Conservation (phyloP, 805 yeast species). For the Middelhovenomyces tepae region DNA sequence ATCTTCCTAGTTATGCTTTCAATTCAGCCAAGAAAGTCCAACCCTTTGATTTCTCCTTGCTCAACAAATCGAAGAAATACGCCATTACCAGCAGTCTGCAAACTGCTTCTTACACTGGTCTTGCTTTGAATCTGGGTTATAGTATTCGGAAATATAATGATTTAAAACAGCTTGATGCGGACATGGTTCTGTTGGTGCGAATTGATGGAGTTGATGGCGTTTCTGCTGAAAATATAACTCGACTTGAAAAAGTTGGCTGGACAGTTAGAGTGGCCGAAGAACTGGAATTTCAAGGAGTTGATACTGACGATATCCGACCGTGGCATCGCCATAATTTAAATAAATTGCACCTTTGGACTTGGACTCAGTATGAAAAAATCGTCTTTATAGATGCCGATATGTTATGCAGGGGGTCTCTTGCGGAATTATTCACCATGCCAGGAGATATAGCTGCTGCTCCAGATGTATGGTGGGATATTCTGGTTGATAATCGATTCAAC, state of each 20-base stretch:
- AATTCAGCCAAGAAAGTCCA: neutral
- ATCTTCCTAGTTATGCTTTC: neutral
- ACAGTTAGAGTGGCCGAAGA: slow-evolving; percentile 16
- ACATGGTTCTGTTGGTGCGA: slow-evolving; percentile 19
- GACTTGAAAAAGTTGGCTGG: slow-evolving; percentile 21
- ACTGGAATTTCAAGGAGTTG: slow-evolving; percentile 20
- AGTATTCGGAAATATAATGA: slow-evolving; percentile 20
- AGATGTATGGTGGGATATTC: slow-evolving; percentile 20
- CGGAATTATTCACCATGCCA: slow-evolving; percentile 19
- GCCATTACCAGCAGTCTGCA: slow-evolving; percentile 20
- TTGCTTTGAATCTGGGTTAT: slow-evolving; percentile 20
- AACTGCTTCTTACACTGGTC: slow-evolving; percentile 18
- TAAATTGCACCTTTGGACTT: slow-evolving; percentile 49
- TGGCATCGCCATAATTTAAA: slow-evolving; percentile 34
- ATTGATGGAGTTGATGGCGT: slow-evolving; percentile 21
- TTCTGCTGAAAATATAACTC: slow-evolving; percentile 17
- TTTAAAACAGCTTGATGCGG: slow-evolving; percentile 19
- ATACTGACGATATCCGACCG: slow-evolving; percentile 15
- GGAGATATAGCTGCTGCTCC: slow-evolving; percentile 22
- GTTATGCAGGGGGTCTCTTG: slow-evolving; percentile 24
- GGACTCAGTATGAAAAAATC: slow-evolving; percentile 32
- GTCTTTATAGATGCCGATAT: slow-evolving; percentile 50
- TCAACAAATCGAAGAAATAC: slow-evolving; percentile 2
- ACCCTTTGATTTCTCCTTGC: neutral
- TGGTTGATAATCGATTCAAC: slow-evolving; percentile 18